A percentile compares a stretch with the other conserved stretches of the same genome.
These are phyloP conservation scores for Zygosaccharomyces pseudorouxii DNA, from an alignment of 805 yeast genomes.

Conservation along the genomic window DNA sequence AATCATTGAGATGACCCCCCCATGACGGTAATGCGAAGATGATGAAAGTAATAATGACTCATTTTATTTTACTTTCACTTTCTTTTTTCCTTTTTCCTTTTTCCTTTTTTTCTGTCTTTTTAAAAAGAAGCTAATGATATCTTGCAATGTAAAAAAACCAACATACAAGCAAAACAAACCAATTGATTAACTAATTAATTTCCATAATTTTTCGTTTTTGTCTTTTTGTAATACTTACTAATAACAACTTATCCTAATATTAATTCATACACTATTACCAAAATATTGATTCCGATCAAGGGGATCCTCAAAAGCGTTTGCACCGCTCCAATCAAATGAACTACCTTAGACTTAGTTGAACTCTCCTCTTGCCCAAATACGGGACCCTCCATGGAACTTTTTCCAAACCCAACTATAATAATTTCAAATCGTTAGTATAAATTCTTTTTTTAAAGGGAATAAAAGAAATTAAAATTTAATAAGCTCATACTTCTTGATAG, in stretches of 20 bases:
- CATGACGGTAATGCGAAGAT: neutral
- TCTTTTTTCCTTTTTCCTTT: neutral
- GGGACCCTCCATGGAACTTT: constrained; percentile 34
- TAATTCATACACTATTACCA: constrained; percentile 67
- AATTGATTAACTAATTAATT: neutral
- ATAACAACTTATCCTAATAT: constrained; percentile 47
- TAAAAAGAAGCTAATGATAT: constrained; percentile 1
- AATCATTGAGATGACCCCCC: constrained; percentile 9
- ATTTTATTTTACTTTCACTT: neutral
- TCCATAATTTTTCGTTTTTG: constrained; percentile 1
- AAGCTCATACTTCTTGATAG: constrained; percentile 48
- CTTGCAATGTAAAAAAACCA: constrained; percentile 1
- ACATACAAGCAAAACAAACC: neutral
- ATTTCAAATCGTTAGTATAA: neutral
- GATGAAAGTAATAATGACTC: neutral
- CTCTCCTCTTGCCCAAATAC: constrained; percentile 46
- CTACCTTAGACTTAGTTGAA: constrained; percentile 52
- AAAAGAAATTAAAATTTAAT: constrained; percentile 3
- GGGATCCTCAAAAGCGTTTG: constrained; percentile 75
- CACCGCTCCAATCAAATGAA: constrained; percentile 65
- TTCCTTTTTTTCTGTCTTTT: neutral
- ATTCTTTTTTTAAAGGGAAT: neutral
- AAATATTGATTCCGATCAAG: constrained; percentile 58
- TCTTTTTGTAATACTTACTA: neutral
- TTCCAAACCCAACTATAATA: constrained; percentile 43